A percentile compares a stretch with the other conserved stretches of the same genome.
These are phyloP conservation scores for Arachnomyces sp. DNA, from an alignment of 2,329 filamentous ascomycete species.

Conservation along the genomic window DNA sequence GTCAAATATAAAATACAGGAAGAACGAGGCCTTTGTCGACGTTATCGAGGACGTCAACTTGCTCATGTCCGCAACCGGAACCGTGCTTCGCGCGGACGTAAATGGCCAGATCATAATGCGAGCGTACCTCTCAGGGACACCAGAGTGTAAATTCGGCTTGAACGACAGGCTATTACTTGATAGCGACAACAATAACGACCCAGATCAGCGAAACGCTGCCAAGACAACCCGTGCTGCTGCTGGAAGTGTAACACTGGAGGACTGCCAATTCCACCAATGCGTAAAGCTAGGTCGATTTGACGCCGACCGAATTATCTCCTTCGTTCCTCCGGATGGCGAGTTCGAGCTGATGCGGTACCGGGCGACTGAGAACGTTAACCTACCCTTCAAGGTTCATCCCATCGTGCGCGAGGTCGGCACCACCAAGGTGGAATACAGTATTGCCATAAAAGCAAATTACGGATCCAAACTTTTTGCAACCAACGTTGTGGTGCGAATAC, in stretches of 20 bases:
- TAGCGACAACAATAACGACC: conserved; percentile 52
- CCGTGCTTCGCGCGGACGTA: conserved; percentile 89
- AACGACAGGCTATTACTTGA: conserved; percentile 94
- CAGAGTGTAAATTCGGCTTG: conserved; percentile 97
- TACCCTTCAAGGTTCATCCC: conserved; percentile 97
- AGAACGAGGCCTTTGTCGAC: conserved; percentile 98
- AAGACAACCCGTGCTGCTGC: conserved; percentile 94
- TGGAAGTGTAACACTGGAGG: conserved; percentile 89
- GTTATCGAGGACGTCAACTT: conserved; percentile 99
- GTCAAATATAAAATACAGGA: conserved; percentile 96
- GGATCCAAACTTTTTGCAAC: conserved; percentile 93
- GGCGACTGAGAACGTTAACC: conserved; percentile 94
- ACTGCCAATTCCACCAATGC: conserved; percentile 98
- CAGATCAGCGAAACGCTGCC: conserved; percentile 58
- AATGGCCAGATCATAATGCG: conserved; percentile 98
- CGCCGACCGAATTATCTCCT: conserved; percentile 90
- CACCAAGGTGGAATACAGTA: conserved; percentile 97
- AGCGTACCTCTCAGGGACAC: conserved; percentile 89
- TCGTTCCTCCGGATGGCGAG: conserved; percentile 92
- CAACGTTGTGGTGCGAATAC: conserved; percentile 88
- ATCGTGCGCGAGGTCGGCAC: conserved; percentile 97
- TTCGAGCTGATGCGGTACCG: conserved; percentile 99
- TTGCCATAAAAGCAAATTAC: conserved; percentile 95
- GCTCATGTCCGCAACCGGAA: conserved; percentile 95
- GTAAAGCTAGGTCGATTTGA: conserved; percentile 97